Base-by-base conservation (phyloP, 805 yeast genomes). In the Wickerhamiella sergipiensis region DNA sequence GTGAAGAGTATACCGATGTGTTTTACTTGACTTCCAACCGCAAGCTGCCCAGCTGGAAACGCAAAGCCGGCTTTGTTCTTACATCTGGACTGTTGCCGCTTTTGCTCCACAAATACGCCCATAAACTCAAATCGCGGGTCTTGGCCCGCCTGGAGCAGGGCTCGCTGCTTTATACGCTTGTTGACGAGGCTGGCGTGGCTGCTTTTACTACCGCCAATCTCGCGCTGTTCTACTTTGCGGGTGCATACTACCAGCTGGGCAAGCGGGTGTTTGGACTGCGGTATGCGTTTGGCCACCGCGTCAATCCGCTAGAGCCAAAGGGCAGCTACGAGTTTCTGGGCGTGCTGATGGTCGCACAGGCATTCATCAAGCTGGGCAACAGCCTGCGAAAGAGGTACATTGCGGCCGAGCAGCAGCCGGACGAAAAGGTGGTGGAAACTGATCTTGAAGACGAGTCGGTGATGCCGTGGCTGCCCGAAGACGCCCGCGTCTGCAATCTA, bases 1-100 rank as follows among this genome's bases (percentile, higher is more conserved):
- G 98, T 1, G 97, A 90, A 63, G 97, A 90, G 66, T 90, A 90
- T 65, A 88, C 88, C 13, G 95, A 90, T 48, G 52, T 66, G 7
- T 59, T 61, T 46, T 63, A 63, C 45, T 46, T 60, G 10, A 61
- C 64, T 3, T 39, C 55, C 6, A 48, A 55, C n/a, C 53, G 62
- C 12, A 18, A 45, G 7, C 49, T 64, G 3, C 70, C 63, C 1
- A 52, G 60, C 6, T 48, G 55, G 46, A 23, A 49, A 43, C 69
- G 77, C 26, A 71, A 86, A 50, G 52, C 79, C 1, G 78, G 80
- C 4, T 88, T 80, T 59, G 71, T 86, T 0, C 49, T 77, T 2
- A 68, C 81, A 0, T 81, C 79, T 59, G 75, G 85, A 0, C 50
- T 85, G 1, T 61, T 83, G 1, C 95, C 96, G 0, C 79, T 78